Evolutionary conservation across 257 asterid genomes (phyloP).

Genomic region (Haberlea rhodopensis): DNA sequence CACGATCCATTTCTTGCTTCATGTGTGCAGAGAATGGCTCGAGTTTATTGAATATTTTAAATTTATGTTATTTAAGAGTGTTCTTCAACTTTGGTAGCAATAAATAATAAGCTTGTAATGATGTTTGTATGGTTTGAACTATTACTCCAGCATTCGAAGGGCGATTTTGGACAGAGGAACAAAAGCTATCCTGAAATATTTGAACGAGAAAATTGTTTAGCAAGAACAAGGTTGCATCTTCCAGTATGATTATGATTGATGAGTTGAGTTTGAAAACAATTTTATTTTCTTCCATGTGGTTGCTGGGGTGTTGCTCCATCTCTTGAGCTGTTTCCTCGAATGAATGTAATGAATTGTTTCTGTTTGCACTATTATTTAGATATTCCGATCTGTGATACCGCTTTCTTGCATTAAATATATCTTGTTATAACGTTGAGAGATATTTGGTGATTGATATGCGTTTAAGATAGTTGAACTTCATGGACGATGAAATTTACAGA

Average conservation of each 20-base stretch:
- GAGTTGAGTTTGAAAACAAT: constrained; percentile 20
- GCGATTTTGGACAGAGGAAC: constrained; percentile 84
- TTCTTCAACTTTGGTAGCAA: no score
- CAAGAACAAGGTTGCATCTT: constrained; percentile 28
- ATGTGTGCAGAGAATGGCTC: background rate
- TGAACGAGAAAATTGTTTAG: constrained; percentile 72
- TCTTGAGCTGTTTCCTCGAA: no score
- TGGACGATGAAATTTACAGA: no score
- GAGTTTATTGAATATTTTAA: background rate
- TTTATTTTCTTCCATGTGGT: background rate
- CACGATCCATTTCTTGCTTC: no score
- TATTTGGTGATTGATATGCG: no score
- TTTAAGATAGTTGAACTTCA: no score
- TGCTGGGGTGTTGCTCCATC: background rate
- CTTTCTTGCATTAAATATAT: no score
- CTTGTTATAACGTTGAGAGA: no score
- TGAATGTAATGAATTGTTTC: no score
- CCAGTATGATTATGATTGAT: constrained; percentile 3
- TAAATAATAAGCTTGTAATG: background rate
- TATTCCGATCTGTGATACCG: no score
- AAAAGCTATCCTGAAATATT: constrained; percentile 64
- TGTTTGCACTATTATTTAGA: no score
- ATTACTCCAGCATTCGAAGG: constrained; percentile 76
- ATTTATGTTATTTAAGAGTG: background rate
- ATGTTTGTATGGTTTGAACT: constrained; percentile 1